These are phyloP conservation scores for Ampelomyces quisqualis DNA, from an alignment of 2,329 filamentous ascomycete genomes.

Conservation along the genomic window DNA sequence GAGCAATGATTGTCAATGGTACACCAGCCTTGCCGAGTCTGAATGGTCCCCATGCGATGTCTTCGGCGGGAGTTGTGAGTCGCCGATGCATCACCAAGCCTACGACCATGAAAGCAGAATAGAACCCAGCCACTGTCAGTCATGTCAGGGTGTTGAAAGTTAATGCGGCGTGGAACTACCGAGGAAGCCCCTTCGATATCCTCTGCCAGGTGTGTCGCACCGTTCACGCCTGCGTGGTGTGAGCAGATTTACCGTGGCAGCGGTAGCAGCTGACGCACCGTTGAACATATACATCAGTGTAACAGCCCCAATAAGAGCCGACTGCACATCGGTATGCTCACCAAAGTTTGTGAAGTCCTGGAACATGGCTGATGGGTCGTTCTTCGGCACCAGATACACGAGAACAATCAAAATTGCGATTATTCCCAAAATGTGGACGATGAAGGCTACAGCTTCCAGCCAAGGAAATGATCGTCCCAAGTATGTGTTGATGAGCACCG, in stretches of 20 bases:
- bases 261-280: no score
- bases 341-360: constrained; percentile 46
- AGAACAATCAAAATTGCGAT: constrained; percentile 48
- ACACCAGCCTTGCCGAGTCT: constrained; percentile 6
- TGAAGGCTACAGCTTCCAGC: constrained; percentile 48
- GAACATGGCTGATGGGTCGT: constrained; percentile 36
- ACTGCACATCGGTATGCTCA: constrained; percentile 34
- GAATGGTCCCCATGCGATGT: constrained; percentile 13
- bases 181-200: constrained; percentile 24
- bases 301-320: constrained; percentile 39
- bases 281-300: constrained; percentile 33
- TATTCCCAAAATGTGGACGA: constrained; percentile 52
- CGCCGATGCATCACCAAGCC: constrained; percentile 9
- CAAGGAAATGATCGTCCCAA: constrained; percentile 45
- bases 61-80: constrained; percentile 1
- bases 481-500: constrained; percentile 45
- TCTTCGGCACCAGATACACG: constrained; percentile 13
- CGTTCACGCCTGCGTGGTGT: no score
- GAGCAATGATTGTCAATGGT: constrained; percentile 10
- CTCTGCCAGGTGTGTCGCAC: constrained; percentile 24
- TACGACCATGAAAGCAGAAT: constrained; percentile 15
- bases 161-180: constrained; percentile 31
- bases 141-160: constrained; percentile 14
- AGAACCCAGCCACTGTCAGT: constrained; percentile 12
- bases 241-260: no score